Conservation (phyloP, 495 filamentous ascomycete species). For the Podospora conica region DNA sequence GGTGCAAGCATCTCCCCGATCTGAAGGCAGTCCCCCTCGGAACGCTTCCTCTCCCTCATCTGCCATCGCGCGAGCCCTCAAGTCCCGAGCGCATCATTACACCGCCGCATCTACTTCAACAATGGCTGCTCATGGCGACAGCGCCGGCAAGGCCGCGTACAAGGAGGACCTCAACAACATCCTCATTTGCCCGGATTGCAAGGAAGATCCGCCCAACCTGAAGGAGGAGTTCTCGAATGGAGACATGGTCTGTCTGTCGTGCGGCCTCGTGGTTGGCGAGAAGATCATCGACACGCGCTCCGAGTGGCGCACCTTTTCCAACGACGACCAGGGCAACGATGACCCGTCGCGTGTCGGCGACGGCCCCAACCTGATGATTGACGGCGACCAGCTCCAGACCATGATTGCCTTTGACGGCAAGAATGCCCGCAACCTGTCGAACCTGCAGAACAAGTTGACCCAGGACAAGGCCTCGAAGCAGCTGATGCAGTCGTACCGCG, state of each 20-base stretch:
- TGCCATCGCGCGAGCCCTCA: not conserved
- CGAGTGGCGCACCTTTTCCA: slow-evolving; percentile 97
- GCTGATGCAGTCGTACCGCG: slow-evolving; percentile 75
- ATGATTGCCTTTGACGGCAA: slow-evolving; percentile 77
- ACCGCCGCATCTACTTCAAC: not conserved
- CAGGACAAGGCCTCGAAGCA: slow-evolving; percentile 77
- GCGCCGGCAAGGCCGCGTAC: slow-evolving; percentile 19
- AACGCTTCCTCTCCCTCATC: not conserved
- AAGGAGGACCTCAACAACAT: slow-evolving; percentile 70
- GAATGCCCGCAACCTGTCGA: slow-evolving; percentile 65
- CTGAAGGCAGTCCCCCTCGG: not conserved
- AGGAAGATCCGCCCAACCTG: slow-evolving; percentile 84
- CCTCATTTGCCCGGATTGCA: slow-evolving; percentile 82
- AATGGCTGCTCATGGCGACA: slow-evolving; percentile 13
- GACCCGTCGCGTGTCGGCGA: slow-evolving; percentile 98
- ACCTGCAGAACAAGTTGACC: slow-evolving; percentile 80
- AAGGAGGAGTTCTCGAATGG: slow-evolving; percentile 86
- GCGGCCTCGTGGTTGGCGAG: slow-evolving; percentile 85
- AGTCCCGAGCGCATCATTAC: not conserved
- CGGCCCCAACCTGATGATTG: slow-evolving; percentile 74
- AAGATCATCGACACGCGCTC: slow-evolving; percentile 91
- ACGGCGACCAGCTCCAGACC: slow-evolving; percentile 89
- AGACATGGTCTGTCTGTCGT: slow-evolving; percentile 86
- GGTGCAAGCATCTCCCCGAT: not conserved
- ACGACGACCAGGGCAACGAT: slow-evolving; percentile 89